Conservation (phyloP, 23 red algal species). For the Agarophyton chilense region DNA sequence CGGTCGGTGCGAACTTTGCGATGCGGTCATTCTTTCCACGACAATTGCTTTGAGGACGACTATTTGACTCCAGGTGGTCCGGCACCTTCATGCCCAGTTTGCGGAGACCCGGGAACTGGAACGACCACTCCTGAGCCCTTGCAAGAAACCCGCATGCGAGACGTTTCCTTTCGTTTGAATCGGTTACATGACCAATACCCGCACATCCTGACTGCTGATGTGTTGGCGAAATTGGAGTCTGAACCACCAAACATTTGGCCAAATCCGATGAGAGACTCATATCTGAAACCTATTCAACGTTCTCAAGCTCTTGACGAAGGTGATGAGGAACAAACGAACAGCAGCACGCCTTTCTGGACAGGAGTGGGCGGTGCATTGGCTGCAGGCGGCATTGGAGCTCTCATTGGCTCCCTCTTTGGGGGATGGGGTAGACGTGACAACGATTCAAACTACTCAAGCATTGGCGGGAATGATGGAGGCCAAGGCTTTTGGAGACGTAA, state of each 20-base stretch:
- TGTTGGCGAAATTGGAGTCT: constrained; percentile 15
- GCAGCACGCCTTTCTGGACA: neutral
- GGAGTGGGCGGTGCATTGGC: constrained; percentile 33
- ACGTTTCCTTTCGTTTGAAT: constrained; percentile 38
- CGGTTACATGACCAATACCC: constrained; percentile 24
- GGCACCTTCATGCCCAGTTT: constrained; percentile 29
- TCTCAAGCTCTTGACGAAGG: neutral
- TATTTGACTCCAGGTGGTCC: neutral
- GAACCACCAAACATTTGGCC: constrained; percentile 40
- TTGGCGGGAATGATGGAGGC: neutral
- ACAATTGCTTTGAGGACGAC: constrained; percentile 40
- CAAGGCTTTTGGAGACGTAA: neutral
- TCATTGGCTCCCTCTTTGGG: constrained; percentile 11
- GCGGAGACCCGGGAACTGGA: neutral
- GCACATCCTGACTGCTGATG: constrained; percentile 40
- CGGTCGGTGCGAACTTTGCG: constrained; percentile 28
- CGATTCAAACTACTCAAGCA: neutral
- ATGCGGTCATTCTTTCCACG: constrained; percentile 53
- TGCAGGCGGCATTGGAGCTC: constrained; percentile 45
- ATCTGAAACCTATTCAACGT: constrained; percentile 8
- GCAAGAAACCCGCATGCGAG: constrained; percentile 9
- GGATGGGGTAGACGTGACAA: constrained; percentile 30
- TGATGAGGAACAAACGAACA: neutral
- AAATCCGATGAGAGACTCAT: constrained; percentile 37
- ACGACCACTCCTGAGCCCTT: neutral